Percentiles rank a stretch among this genome's conserved stretches.
phyloP scores from a whole-genome alignment of 2,329 filamentous ascomycete species.

The Sarocladium oryzae region DNA sequence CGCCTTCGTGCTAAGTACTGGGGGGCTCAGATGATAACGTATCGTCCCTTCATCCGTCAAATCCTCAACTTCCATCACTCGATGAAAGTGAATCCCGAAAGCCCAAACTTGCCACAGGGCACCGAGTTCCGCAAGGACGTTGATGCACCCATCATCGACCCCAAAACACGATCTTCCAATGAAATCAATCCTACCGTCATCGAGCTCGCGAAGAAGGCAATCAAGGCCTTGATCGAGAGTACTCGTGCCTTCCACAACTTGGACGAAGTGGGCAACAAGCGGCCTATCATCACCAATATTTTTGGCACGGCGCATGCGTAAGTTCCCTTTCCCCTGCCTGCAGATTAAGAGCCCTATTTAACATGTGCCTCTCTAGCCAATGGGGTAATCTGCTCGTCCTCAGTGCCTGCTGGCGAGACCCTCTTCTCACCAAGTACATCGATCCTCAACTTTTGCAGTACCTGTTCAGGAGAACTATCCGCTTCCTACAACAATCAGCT shows the following conservation, averaged over 20 bases:
- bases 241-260: conserved; percentile 73
- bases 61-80: conserved; percentile 44
- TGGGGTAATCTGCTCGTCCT: conserved; percentile 95
- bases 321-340: conserved; percentile 32
- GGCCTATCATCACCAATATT: conserved; percentile 87
- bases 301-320: conserved; percentile 96
- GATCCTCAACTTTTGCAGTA: conserved; percentile 45
- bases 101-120: conserved; percentile 24
- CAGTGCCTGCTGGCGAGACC: conserved; percentile 69
- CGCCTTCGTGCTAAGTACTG: conserved; percentile 91
- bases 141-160: conserved; percentile 30
- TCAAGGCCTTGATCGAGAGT: conserved; percentile 73
- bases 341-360: background rate
- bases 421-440: conserved; percentile 52
- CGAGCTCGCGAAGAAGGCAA: conserved; percentile 53
- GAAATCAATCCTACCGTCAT: conserved; percentile 41
- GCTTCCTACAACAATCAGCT: conserved; percentile 63
- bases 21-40: conserved; percentile 83
- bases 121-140: conserved; percentile 31
- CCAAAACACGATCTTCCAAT: conserved; percentile 27
- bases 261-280: conserved; percentile 35
- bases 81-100: conserved; percentile 27
- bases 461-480: conserved; percentile 68
- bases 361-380: conserved; percentile 55
- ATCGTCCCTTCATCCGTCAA: conserved; percentile 64